Percentiles rank a stretch among this genome's conserved stretches.
Conservation (phyloP, 495 filamentous ascomycete species). For the Neurospora sp. region DNA sequence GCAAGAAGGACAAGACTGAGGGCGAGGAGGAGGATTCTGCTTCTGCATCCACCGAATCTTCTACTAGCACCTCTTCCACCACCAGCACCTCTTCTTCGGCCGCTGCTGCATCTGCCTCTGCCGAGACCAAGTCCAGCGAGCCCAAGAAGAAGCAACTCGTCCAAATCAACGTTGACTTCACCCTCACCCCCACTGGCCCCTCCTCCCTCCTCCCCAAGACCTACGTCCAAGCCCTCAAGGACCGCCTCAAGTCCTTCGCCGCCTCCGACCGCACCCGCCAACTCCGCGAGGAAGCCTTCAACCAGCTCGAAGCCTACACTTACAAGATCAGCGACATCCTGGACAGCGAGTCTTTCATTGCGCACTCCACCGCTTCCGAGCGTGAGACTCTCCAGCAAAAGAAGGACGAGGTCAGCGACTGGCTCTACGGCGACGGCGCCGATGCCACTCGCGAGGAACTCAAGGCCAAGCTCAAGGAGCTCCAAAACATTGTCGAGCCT, state of each 20-base stretch:
- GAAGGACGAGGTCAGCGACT: slow-evolving; percentile 61
- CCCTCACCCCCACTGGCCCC: slow-evolving; percentile 49
- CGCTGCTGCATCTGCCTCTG: slow-evolving; percentile 28
- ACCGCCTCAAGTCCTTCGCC: slow-evolving; percentile 70
- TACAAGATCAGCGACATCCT: slow-evolving; percentile 80
- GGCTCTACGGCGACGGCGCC: slow-evolving; percentile 81
- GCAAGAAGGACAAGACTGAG: slow-evolving; percentile 68
- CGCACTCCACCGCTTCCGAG: slow-evolving; percentile 53
- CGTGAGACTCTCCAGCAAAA: slow-evolving; percentile 51
- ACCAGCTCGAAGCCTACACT: slow-evolving; percentile 87
- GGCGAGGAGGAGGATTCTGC: slow-evolving; percentile 32
- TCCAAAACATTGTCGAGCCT: slow-evolving; percentile 60
- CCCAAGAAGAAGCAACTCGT: slow-evolving; percentile 56
- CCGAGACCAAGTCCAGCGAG: slow-evolving; percentile 27
- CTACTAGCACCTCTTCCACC: slow-evolving; percentile 26
- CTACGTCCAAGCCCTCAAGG: slow-evolving; percentile 55
- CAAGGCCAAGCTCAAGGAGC: slow-evolving; percentile 56
- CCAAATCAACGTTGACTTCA: slow-evolving; percentile 58
- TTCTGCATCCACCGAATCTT: slow-evolving; percentile 23
- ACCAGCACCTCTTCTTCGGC: slow-evolving; percentile 37
- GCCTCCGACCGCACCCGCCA: slow-evolving; percentile 67
- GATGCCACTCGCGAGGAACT: slow-evolving; percentile 62
- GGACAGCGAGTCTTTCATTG: slow-evolving; percentile 62
- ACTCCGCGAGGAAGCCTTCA: slow-evolving; percentile 76
- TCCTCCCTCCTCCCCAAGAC: slow-evolving; percentile 43